These are phyloP conservation scores for Phytophthora sansomeana DNA, from an alignment of 352 stramenopile genomes.

Conservation along the genomic window DNA sequence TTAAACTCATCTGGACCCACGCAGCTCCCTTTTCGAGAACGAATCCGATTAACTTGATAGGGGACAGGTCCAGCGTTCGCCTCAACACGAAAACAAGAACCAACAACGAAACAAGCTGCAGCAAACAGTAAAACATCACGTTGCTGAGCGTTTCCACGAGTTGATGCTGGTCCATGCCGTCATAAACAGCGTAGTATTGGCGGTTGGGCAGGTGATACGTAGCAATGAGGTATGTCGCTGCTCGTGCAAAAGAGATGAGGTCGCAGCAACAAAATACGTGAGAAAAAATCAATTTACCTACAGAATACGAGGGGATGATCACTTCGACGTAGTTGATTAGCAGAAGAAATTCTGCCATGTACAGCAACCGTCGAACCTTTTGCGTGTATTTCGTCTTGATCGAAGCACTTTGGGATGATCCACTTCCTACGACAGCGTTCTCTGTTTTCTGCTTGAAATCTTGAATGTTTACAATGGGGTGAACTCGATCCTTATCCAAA, in stretches of 20 bases:
- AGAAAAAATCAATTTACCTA: no score
- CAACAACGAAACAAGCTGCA: slow-evolving; percentile 13
- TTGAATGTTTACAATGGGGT: slow-evolving; percentile 5
- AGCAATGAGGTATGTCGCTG: slow-evolving; percentile 12
- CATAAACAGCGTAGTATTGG: slow-evolving; percentile 18
- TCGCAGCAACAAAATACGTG: no score
- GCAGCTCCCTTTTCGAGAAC: slow-evolving; percentile 36
- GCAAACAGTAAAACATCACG: slow-evolving; percentile 13
- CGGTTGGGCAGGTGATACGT: slow-evolving; percentile 22
- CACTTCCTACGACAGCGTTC: background rate
- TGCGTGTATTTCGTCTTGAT: background rate
- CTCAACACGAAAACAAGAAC: slow-evolving; percentile 1
- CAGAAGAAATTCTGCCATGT: slow-evolving; percentile 25
- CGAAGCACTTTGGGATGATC: no score
- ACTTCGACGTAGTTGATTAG: slow-evolving; percentile 33
- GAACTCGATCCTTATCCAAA: slow-evolving; percentile 4
- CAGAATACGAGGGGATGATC: slow-evolving; percentile 31
- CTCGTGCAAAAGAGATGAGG: background rate
- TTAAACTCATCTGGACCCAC: slow-evolving; percentile 35
- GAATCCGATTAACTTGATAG: slow-evolving; percentile 42
- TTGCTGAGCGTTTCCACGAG: slow-evolving; percentile 10
- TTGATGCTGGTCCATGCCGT: slow-evolving; percentile 1
- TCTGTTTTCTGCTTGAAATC: background rate
- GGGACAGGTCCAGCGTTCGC: slow-evolving; percentile 8
- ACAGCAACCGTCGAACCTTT: slow-evolving; percentile 14